Conservation (phyloP, 2,329 filamentous ascomycete genomes). For the Trichophyton equinum region DNA sequence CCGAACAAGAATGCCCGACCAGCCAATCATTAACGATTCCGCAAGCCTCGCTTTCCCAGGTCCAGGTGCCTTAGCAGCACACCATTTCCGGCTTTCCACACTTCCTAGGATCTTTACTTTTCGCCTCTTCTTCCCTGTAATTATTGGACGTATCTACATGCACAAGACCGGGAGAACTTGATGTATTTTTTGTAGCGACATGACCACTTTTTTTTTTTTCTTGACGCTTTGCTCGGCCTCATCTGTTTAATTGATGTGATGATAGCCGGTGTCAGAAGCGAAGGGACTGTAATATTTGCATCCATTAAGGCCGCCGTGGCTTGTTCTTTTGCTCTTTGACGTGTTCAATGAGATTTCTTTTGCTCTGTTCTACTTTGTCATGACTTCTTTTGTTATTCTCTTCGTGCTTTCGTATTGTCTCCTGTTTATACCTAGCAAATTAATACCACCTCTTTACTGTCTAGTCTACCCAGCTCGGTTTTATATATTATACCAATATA, state of each 20-base stretch:
- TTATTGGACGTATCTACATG: slow-evolving; percentile 2
- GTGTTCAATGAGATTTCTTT: not conserved
- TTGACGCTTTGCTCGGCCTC: not conserved
- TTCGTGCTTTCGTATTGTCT: not conserved
- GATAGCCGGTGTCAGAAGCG: not conserved
- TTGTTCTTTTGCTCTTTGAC: not conserved
- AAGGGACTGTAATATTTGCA: not conserved
- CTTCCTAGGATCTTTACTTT: not conserved
- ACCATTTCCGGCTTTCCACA: not conserved
- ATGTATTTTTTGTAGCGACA: not conserved
- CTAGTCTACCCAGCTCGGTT: not conserved
- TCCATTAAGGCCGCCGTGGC: not conserved
- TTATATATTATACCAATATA: not conserved
- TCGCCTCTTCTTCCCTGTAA: not conserved
- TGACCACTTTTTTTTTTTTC: not conserved
- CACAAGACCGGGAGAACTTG: not conserved
- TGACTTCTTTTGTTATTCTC: not conserved
- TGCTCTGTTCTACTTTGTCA: not conserved
- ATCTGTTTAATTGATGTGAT: not conserved
- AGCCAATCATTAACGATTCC: not conserved
- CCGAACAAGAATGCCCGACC: not conserved
- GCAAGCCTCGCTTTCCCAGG: not conserved
- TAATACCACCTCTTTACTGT: not conserved
- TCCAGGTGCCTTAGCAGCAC: not conserved
- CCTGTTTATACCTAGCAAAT: not conserved